These are phyloP conservation scores for Leavenworthia alabamica DNA, from an alignment of 345 rosid species.

Conservation along the genomic window DNA sequence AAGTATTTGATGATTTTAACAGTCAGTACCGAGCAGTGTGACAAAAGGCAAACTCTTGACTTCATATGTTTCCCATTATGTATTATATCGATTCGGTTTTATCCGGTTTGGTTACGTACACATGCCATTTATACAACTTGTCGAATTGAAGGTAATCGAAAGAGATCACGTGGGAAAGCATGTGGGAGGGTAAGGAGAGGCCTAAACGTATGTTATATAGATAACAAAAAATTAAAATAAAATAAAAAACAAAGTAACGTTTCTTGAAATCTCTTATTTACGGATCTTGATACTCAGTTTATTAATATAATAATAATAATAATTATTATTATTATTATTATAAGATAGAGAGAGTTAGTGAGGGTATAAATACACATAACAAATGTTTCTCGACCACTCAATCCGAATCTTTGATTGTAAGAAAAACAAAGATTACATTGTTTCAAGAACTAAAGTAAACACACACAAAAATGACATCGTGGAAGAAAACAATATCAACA, in stretches of 20 bases:
- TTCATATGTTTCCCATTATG: too few relatives aligned
- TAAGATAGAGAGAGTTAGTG: neutral
- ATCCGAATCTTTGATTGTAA: slow-evolving; percentile 18
- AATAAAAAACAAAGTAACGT: slow-evolving; percentile 22
- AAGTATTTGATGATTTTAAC: too few relatives aligned
- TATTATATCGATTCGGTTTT: neutral
- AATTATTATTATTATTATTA: neutral
- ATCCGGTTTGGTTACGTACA: neutral
- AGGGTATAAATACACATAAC: slow-evolving; percentile 25
- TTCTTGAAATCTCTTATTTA: slow-evolving; percentile 45
- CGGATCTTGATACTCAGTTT: slow-evolving; percentile 60
- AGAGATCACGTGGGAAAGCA: slow-evolving; percentile 31
- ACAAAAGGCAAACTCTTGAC: too few relatives aligned
- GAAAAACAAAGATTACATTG: slow-evolving; percentile 4
- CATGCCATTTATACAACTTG: too few relatives aligned
- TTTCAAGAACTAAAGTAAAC: too few relatives aligned
- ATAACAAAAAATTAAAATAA: slow-evolving; percentile 14
- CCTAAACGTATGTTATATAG: slow-evolving; percentile 29
- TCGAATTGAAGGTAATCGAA: neutral
- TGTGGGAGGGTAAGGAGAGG: slow-evolving; percentile 32
- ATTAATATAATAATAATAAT: too few relatives aligned
- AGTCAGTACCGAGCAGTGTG: too few relatives aligned
- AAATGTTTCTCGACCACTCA: slow-evolving; percentile 30
- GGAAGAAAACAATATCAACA: slow-evolving; percentile 70
- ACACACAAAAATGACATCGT: slow-evolving; percentile 62